phyloP scores from a whole-genome alignment of 2,329 filamentous ascomycete species.

The Pseudogymnoascus sp. region DNA sequence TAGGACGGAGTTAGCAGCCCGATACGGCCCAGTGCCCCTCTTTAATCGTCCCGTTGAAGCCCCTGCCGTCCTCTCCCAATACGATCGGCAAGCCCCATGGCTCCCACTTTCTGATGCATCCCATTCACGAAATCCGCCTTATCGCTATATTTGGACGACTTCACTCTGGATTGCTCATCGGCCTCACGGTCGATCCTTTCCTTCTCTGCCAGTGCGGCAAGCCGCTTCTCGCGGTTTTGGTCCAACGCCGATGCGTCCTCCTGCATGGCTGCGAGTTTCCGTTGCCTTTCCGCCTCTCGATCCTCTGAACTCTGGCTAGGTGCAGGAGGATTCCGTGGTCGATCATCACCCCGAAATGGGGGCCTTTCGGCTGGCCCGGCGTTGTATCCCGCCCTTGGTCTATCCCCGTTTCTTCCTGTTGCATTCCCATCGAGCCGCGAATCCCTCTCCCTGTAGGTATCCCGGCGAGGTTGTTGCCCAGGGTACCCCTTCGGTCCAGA shows the following conservation, averaged over 20 bases:
- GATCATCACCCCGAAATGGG: conserved; percentile 12
- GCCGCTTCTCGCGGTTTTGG: conserved; percentile 56
- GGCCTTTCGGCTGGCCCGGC: not conserved
- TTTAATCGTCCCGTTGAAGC: conserved; percentile 36
- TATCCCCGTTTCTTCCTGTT: conserved; percentile 26
- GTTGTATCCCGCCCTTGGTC: not conserved
- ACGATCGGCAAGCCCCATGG: conserved; percentile 43
- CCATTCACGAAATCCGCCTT: conserved; percentile 57
- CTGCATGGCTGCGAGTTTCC: conserved; percentile 66
- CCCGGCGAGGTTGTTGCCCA: conserved; percentile 2
- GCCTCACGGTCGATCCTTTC: conserved; percentile 57
- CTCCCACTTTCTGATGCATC: conserved; percentile 50
- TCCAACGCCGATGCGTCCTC: conserved; percentile 62
- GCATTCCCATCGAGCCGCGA: conserved; percentile 33
- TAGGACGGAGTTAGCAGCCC: not conserved
- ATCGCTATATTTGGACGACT: conserved; percentile 52
- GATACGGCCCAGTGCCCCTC: conserved; percentile 18
- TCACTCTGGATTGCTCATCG: conserved; percentile 54
- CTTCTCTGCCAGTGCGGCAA: conserved; percentile 56
- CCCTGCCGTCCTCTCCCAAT: conserved; percentile 41
- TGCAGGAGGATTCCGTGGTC: conserved; percentile 14
- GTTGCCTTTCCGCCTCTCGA: conserved; percentile 50
- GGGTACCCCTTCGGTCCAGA: not conserved
- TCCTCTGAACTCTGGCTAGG: conserved; percentile 18
- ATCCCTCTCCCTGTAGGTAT: conserved; percentile 29